Conservation (phyloP, 2,329 filamentous ascomycete species). For the Periconia sp. region DNA sequence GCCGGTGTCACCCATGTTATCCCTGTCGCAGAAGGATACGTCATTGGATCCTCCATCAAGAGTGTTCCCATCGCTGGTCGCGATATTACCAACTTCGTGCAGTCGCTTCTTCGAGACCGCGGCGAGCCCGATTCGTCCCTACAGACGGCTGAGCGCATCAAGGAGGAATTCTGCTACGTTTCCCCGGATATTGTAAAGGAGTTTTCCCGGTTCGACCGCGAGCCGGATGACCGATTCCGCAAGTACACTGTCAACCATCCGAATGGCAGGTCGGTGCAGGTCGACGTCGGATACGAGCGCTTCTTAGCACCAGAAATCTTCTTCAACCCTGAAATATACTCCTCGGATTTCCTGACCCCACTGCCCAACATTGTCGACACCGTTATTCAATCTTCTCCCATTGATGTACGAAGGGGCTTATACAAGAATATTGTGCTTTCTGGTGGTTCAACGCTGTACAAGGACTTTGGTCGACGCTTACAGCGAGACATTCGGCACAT, state of each 20-base stretch:
- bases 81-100: slow-evolving; percentile 98
- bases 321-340: slow-evolving; percentile 99
- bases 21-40: slow-evolving; percentile 96
- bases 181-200: slow-evolving; percentile 99
- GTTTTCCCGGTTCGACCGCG: slow-evolving; percentile 90
- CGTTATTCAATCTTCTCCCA: slow-evolving; percentile 96
- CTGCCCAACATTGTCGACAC: slow-evolving; percentile 92
- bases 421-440: slow-evolving; percentile 99
- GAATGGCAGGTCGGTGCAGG: slow-evolving; percentile 80
- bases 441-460: slow-evolving; percentile 96
- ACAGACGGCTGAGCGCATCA: slow-evolving; percentile 97
- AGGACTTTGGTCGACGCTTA: slow-evolving; percentile 94
- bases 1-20: slow-evolving; percentile 99
- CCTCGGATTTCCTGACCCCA: slow-evolving; percentile 95
- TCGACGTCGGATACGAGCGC: slow-evolving; percentile 96
- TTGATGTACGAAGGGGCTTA: slow-evolving; percentile 92
- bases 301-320: slow-evolving; percentile 99
- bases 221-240: slow-evolving; percentile 81
- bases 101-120: slow-evolving; percentile 92
- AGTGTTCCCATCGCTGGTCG: slow-evolving; percentile 97
- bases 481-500: slow-evolving; percentile 97
- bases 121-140: slow-evolving; percentile 96
- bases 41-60: slow-evolving; percentile 99
- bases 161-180: slow-evolving; percentile 98
- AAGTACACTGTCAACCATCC: slow-evolving; percentile 88